Base-by-base conservation (phyloP, 2,329 filamentous ascomycete genomes). In the Tricladium varicosporioides region DNA sequence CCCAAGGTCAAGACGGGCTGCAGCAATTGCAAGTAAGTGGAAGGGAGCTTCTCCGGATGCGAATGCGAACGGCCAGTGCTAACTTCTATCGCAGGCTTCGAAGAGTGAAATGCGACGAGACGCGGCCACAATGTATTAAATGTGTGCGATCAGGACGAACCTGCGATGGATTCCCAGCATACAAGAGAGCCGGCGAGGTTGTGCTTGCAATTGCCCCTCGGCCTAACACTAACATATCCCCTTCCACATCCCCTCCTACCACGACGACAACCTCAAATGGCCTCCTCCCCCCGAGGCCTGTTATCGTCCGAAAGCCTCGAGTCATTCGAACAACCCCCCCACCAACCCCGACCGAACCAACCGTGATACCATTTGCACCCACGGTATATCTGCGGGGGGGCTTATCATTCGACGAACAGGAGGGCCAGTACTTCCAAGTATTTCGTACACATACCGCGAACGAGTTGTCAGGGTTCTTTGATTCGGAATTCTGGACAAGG, bases 51-150 rank as follows among this genome's bases (percentile, higher is more conserved):
- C 48, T 52, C 51, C 56, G 33, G 11, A 10, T 50, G 43, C 32
- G 13, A 22, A 32, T 52, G 54, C 55, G 46, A 54, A 52, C 36
- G 43, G 48, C 19, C 50, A 60, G 46, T 60, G 56, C 42, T 52
- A 19, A 15, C 31, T n/a, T 18, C n/a, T 18, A 33, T 48, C 15
- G n/a, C 63, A 86, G 83, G 69, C 76, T 76, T 60, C 76, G 84
- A 62, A 78, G 82, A 60, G 85, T 88, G 60, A 88, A 88, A 70
- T 88, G 85, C 69, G 85, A 87, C 68, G 85, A 88, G 71, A 75
- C 71, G 60, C 80, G 84, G 54, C 85, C 85, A 7, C 73, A 76
- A 27, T 87, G 85, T 68, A 76, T 75, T 13, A 82, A 85, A 67
- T 88, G 85, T 65, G 73, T 81, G 33, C 77, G 79, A 49, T 82